Evolutionary conservation across 768 basidiomycete genomes (phyloP), one percentile per base, ranked within the genome.

Genomic region (Kwoniella mangroviensis): DNA sequence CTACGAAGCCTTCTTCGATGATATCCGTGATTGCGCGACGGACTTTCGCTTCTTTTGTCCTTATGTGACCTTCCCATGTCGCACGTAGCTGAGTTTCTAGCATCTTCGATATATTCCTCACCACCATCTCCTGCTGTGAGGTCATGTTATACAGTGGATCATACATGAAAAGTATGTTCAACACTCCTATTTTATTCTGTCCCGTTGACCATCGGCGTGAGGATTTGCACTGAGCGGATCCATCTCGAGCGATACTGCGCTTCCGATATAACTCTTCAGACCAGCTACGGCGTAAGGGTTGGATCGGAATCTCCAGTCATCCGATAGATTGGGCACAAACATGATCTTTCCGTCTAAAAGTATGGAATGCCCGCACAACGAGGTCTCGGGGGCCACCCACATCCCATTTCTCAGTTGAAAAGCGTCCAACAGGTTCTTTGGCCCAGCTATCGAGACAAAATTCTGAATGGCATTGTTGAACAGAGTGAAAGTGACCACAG

Each of bases 11-110:
- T 28, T 68, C 63, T 19, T 79, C 72, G 24, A 77, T 70, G 28
- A 75, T 65, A 17, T 77, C 73, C 6, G 74, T 72, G 9, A 79
- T 52, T 6, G 67, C 71, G n/a, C 67, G 28, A 59, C 74, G 68
- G 2, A 68, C 63, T 52, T 65, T 65, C 1, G 74, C 78, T 42
- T 77, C 78, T 19, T 71, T 61, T 1, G 75, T 75, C 49, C 74
- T 54, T 3, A 60, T 58, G 24, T 73, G 64, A 21, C 78, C 78
- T 28, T 79, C 76, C 78, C 78, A 79, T 3, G 78, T 79, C 2
- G 73, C 75, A 28, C 73, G 57, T 15, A 79, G 43, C 40, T 77
- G 76, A 17, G 69, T 75, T 49, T 75, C 72, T 56, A 79, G 43
- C 69, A 79, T 73, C 42, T 60, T 51, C 22, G 74, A 69, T 2